Evolutionary conservation across 495 filamentous ascomycete species (phyloP).

Genomic region (Penicillium cinerascens): DNA sequence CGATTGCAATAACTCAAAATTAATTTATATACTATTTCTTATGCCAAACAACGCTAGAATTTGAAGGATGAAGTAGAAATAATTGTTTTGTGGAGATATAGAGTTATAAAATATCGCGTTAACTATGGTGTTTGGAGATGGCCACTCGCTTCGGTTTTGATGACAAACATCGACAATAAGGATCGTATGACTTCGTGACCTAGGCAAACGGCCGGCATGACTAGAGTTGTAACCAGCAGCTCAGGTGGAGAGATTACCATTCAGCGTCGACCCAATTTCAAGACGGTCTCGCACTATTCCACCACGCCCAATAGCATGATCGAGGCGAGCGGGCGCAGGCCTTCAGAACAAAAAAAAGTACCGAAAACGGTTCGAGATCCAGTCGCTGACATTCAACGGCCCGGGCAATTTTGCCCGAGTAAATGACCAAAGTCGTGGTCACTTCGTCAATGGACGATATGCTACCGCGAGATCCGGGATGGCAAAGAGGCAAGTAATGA

Average conservation of each 20-base stretch:
- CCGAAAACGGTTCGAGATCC: neutral
- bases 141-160: neutral
- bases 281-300: neutral
- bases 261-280: neutral
- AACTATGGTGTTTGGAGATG: too few relatives aligned
- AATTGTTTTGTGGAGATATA: too few relatives aligned
- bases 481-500: neutral
- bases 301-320: neutral
- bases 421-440: neutral
- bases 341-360: neutral
- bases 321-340: neutral
- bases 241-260: neutral
- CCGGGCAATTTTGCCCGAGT: neutral
- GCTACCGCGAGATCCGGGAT: neutral
- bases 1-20: too few relatives aligned
- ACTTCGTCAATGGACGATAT: too few relatives aligned
- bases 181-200: neutral
- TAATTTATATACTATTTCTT: too few relatives aligned
- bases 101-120: too few relatives aligned
- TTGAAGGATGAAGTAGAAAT: too few relatives aligned
- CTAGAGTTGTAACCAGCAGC: neutral
- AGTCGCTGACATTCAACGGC: neutral
- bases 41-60: too few relatives aligned
- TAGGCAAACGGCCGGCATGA: neutral
- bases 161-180: neutral